Base-by-base conservation (phyloP, 2,329 filamentous ascomycete genomes). In the Xylaria sp. region DNA sequence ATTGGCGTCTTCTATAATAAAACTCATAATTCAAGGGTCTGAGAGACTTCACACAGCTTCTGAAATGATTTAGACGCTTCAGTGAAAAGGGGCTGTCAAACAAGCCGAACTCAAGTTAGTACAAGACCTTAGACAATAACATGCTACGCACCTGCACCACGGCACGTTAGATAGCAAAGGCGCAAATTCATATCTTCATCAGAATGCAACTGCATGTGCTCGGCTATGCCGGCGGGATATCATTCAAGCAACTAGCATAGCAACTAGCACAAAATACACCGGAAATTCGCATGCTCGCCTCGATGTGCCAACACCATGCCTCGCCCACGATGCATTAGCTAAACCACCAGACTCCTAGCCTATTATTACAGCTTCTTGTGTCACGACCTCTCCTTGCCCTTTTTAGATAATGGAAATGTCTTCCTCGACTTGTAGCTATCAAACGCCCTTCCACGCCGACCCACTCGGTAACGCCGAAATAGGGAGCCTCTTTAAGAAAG, bases 171-270 rank as follows among this genome's bases (percentile, higher is more conserved):
- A 25, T 23, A 54, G 15, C 28, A 5, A 46, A 57, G 36, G 41
- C 6, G 61, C n/a, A 39, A 15, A 15, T 3, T 28, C 18, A 43
- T n/a, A 64, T 48, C 3, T 57, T 57, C 20, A 51, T 54, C 64
- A 54, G 62, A 62, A 63, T 63, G 64, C 52, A 71, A 70, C 65
- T 71, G 64, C 68, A 66, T 68, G 75, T 77, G 74, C 76, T 77
- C 76, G 77, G 76, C 72, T 71, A 63, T 70, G 76, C 76, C 77
- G 77, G 77, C 75, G 75, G 77, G 77, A 78, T 78, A 78, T 78
- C 77, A 77, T 76, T 69, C 67, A 75, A 75, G 68, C 71, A 75
- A 72, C 62, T 52, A 66, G 55, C 49, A 66, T 51, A 68, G 62
- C 63, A 68, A 60, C 62, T 57, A 59, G 48, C 62, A 57, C 66